A percentile compares a stretch with the other conserved stretches of the same genome.
Evolutionary conservation across 352 stramenopile species (phyloP).

Genomic region (Pythium insidiosum): DNA sequence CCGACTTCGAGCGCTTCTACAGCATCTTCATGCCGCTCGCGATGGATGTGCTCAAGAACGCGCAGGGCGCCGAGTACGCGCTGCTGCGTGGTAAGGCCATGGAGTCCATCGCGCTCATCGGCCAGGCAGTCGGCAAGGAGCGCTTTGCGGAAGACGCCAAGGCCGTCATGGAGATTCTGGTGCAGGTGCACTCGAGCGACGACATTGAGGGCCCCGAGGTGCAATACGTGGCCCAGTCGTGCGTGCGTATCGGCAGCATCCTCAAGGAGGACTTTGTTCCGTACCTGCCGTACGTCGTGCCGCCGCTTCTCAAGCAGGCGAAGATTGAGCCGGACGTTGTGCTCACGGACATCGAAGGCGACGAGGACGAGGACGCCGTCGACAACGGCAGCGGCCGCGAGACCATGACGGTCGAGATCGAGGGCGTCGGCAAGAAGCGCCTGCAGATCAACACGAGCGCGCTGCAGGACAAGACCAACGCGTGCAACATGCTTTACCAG

Average conservation of each 20-base stretch:
- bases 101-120: slow-evolving; percentile 85
- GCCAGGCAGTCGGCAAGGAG: slow-evolving; percentile 83
- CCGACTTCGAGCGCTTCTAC: slow-evolving; percentile 76
- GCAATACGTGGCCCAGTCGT: slow-evolving; percentile 84
- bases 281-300: slow-evolving; percentile 79
- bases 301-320: slow-evolving; percentile 73
- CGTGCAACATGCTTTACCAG: slow-evolving; percentile 87
- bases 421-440: slow-evolving; percentile 71
- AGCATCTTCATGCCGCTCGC: slow-evolving; percentile 84
- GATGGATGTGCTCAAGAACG: slow-evolving; percentile 77
- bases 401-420: slow-evolving; percentile 68
- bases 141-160: slow-evolving; percentile 69
- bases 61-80: slow-evolving; percentile 65
- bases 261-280: slow-evolving; percentile 84
- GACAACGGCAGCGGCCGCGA: slow-evolving; percentile 58
- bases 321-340: slow-evolving; percentile 79
- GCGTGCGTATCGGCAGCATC: slow-evolving; percentile 80
- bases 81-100: slow-evolving; percentile 82
- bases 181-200: slow-evolving; percentile 65
- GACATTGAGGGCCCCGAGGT: slow-evolving; percentile 66
- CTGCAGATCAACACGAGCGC: slow-evolving; percentile 84
- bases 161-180: slow-evolving; percentile 83
- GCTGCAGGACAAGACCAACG: slow-evolving; percentile 81
- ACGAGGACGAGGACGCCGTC: slow-evolving; percentile 39
- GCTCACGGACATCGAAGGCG: slow-evolving; percentile 47